Evolutionary conservation across 768 basidiomycete species (phyloP), one percentile per base, ranked within the genome.

Genomic region (Rhodotorula graminis): DNA sequence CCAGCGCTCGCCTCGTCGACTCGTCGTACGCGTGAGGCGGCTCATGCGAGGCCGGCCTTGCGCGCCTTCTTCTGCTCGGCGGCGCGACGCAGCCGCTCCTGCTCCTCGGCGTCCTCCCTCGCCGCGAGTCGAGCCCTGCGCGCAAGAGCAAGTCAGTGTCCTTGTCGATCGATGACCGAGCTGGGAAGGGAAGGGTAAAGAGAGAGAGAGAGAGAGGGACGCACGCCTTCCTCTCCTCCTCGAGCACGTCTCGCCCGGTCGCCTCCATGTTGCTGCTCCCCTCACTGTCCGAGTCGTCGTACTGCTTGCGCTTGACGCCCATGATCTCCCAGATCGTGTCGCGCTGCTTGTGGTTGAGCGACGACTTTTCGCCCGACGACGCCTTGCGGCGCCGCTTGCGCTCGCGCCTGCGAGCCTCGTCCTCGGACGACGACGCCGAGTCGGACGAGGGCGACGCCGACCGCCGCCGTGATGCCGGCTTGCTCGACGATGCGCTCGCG

Each of bases 201-300:
- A n/a, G n/a, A n/a, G n/a, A n/a, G n/a, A n/a, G 6, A 12, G 56
- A 14, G 27, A 61, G 25, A 46, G 47, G 53, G 49, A 29, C 74
- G 55, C 52, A 75, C 74, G 74, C 75, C 59, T 70, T 55, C 37
- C 64, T 27, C 64, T 78, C 77, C 68, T 79, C 78, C 7, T 37
- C 31, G 29, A 65, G 52, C 9, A 73, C 67, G 10, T 69, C 74
- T 44, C 44, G 67, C 14, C 69, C 74, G 0, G 62, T 50, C 33
- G 70, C 78, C 62, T 79, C 78, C 78, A 79, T 79, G 50, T 77
- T 77, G 47, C 66, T 65, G 58, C 65, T 64, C 2, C 60, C 73
- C 31, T 78, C 78, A 27, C 73, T 74, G 47, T 66, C 44, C 5
- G 37, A 52, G 40, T 75, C 68, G 14, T 46, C 44, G 12, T 46